A percentile compares a stretch with the other conserved stretches of the same genome.
These are phyloP conservation scores for Cucurbita argyrosperma DNA, from an alignment of 306 rosid genomes.

Conservation along the genomic window DNA sequence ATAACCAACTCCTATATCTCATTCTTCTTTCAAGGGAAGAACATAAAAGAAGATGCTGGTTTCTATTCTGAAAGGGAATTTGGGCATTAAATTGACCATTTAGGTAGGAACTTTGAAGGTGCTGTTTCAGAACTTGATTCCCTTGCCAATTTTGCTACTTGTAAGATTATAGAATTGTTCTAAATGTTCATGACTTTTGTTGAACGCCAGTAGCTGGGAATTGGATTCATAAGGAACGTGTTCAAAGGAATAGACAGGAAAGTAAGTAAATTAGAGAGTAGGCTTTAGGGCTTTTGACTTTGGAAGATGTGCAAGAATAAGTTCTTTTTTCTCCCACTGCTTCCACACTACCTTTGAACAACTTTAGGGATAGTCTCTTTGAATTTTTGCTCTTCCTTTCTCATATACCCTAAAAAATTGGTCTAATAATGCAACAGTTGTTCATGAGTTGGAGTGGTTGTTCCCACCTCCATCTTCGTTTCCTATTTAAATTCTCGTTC, in stretches of 20 bases:
- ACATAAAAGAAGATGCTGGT: neutral
- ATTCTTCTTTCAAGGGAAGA: neutral
- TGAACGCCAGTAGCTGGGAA: no score
- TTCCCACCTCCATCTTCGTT: no score
- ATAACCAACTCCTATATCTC: neutral
- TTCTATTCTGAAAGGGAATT: neutral
- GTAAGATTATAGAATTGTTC: neutral
- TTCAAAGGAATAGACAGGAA: neutral
- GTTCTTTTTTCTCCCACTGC: neutral
- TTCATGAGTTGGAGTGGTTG: no score
- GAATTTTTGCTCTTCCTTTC: no score
- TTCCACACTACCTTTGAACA: no score
- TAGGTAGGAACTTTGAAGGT: no score
- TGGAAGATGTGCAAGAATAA: neutral
- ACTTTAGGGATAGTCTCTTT: no score
- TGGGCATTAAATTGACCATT: neutral
- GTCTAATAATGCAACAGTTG: no score
- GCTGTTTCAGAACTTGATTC: neutral
- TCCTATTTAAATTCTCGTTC: no score
- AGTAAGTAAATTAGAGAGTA: neutral
- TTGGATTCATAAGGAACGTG: neutral
- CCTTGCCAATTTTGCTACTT: neutral
- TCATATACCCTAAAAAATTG: no score
- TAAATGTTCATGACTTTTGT: no score
- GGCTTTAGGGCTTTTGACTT: neutral